Evolutionary conservation across 371 early-diverging fungal species (phyloP).

Genomic region (Blakeslea trispora): DNA sequence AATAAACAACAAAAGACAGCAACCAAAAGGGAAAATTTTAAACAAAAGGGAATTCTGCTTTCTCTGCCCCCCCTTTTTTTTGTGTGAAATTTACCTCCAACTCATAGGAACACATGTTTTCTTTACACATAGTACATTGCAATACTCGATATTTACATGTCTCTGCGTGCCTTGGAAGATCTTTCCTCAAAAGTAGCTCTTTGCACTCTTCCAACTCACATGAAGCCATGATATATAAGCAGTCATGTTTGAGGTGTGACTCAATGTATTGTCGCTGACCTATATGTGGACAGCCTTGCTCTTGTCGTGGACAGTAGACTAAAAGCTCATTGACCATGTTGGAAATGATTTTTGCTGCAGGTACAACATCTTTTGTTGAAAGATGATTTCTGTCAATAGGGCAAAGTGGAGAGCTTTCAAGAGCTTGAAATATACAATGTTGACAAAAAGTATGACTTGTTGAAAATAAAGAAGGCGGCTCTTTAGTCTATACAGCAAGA

Average conservation of each 20-base stretch:
- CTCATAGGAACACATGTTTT: slow-evolving; percentile 47
- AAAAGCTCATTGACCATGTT: slow-evolving; percentile 75
- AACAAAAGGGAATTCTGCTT: too few species aligned
- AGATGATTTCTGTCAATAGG: slow-evolving; percentile 66
- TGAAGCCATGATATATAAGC: slow-evolving; percentile 53
- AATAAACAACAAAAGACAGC: slow-evolving; percentile 1
- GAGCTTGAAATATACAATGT: slow-evolving; percentile 60
- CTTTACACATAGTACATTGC: slow-evolving; percentile 66
- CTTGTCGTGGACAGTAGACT: slow-evolving; percentile 59
- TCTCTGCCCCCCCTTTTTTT: too few species aligned
- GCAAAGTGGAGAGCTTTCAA: slow-evolving; percentile 57
- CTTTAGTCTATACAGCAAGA: too few species aligned
- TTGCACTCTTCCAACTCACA: slow-evolving; percentile 66
- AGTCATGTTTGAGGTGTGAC: slow-evolving; percentile 61
- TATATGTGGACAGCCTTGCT: slow-evolving; percentile 58
- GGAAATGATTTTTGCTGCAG: slow-evolving; percentile 63
- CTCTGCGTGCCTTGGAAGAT: slow-evolving; percentile 54
- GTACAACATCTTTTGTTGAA: slow-evolving; percentile 40
- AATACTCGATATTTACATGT: slow-evolving; percentile 60
- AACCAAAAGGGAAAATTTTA: too few species aligned
- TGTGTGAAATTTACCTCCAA: slow-evolving; percentile 55
- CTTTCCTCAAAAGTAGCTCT: slow-evolving; percentile 57
- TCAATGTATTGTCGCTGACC: slow-evolving; percentile 64
- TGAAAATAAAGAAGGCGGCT: neutral
- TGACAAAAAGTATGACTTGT: slow-evolving; percentile 71